Conservation (phyloP, 495 filamentous ascomycete species). For the Podospora pseudopauciseta region DNA sequence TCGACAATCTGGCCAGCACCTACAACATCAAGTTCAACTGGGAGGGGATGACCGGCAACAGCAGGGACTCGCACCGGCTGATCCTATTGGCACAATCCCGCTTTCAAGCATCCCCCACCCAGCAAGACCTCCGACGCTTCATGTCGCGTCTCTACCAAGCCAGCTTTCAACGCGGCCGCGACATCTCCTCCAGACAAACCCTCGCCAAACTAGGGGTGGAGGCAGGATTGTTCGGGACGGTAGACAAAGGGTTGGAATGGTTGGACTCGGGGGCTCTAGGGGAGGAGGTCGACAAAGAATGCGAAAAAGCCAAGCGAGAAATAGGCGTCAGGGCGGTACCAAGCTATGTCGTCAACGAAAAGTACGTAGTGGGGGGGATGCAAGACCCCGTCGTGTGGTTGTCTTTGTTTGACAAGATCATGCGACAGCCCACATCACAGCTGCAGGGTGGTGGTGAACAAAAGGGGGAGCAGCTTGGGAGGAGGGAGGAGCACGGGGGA, state of each 20-base stretch:
- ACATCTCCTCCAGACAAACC: constrained; percentile 63
- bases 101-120: neutral
- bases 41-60: constrained; percentile 68
- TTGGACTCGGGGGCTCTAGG: constrained; percentile 47
- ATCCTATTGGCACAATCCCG: constrained; percentile 51
- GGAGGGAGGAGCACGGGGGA: neutral
- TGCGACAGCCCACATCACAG: neutral
- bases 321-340: constrained; percentile 68
- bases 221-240: constrained; percentile 40
- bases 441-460: neutral
- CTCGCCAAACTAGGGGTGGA: constrained; percentile 54
- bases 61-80: constrained; percentile 71
- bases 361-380: constrained; percentile 65
- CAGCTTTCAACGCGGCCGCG: constrained; percentile 70
- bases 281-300: constrained; percentile 22
- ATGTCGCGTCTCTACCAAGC: constrained; percentile 58
- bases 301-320: neutral
- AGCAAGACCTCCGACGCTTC: constrained; percentile 44
- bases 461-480: neutral
- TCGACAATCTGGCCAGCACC: constrained; percentile 15
- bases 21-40: constrained; percentile 66
- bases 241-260: constrained; percentile 48
- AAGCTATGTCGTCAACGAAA: constrained; percentile 65
- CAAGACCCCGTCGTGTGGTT: constrained; percentile 51
- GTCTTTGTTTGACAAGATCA: constrained; percentile 42